Evolutionary conservation across 2,329 filamentous ascomycete genomes (phyloP), one percentile per base, ranked within the genome.

Genomic region (Didymella pomorum): DNA sequence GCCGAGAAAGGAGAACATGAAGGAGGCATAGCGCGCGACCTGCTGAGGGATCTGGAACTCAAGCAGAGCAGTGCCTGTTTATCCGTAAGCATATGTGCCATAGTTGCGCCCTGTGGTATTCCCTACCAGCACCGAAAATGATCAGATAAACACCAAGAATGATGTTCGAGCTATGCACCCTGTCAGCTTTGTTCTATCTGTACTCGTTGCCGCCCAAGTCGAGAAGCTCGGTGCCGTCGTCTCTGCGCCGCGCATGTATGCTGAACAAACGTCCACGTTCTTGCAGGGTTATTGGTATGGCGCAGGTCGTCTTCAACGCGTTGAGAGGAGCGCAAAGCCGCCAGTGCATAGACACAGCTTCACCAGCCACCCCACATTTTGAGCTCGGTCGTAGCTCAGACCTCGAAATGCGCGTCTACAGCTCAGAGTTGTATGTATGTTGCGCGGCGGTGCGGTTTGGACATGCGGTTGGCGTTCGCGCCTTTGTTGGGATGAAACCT

Each of bases 1-100:
- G 62, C 95, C 95, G 69, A 98, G 81, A 84, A 99, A 98, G 57
- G 92, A 96, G 84, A 98, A 98, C 79, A 98, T 89, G 84, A 99
- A 99, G 11, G 92, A 96, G 53, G 93, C 94, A 82, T 98, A 97
- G 80, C 92, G 89, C 58, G 93, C 90, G 53, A 97, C 85, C 77
- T 97, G 93, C 59, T 93, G 92, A 49, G 95, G 94, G 70, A 97
- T 94, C 79, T 97, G 90, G 82, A 98, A 96, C 80, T 99, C 95
- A 61, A 82, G 78, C 29, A 80, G 70, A 41, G 83, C 89, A 65
- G 91, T 89, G 66, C 86, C 88, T 90, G 43, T 45, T 18, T 3
- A n/a, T n/a, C 21, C 35, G 51, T 75, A 62, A 60, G 39, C 41
- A 42, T 2, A 25, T 23, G 8, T 37, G 18, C 21, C n/a, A 21